Evolutionary conservation across 2,329 filamentous ascomycete species (phyloP), one percentile per base, ranked within the genome.

Genomic region (Parastagonospora avenae): DNA sequence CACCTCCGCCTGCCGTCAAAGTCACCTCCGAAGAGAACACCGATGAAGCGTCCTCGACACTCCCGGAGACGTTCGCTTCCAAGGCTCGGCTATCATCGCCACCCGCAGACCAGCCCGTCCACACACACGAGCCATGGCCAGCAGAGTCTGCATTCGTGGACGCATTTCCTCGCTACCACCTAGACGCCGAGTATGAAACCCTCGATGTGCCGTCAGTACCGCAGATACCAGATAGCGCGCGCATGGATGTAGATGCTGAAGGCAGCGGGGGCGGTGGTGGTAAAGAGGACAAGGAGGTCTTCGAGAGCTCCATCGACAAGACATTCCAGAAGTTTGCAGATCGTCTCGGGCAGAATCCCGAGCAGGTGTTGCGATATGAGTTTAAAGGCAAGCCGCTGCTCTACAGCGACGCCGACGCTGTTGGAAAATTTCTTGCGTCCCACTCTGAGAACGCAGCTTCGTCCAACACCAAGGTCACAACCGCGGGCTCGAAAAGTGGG

Each of bases 151-250:
- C 81, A 0, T 87, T 90, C 60, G 89, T 91, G 0, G 54, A 79
- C 1, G 79, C 91, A 0, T 97, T 92, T 74, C 88, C 91, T 0
- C 77, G 83, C 28, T 89, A 88, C 68, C 90, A 91, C 77, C 81
- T 88, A 43, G 94, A 97, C 62, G 93, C 93, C 44, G 93, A 96
- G 67, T 96, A 91, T 75, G 94, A 99, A 74, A 90, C 89, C 4
- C 83, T 97, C 24, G 90, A 91, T 55, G 71, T 74, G 14, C 68
- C 85, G 60, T 75, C 75, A 8, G 74, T 64, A 2, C 81, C 82
- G 0, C 74, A 75, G 28, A 81, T 82, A 37, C 80, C 76, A 4
- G 68, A 76, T 31, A 78, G 77, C 35, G 73, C 77, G 28, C 77
- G 77, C 46, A 74, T 76, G 46, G 74, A 75, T 38, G 66, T 76